Conservation (phyloP, 2,329 filamentous ascomycete genomes). For the Juglanconis oblonga region DNA sequence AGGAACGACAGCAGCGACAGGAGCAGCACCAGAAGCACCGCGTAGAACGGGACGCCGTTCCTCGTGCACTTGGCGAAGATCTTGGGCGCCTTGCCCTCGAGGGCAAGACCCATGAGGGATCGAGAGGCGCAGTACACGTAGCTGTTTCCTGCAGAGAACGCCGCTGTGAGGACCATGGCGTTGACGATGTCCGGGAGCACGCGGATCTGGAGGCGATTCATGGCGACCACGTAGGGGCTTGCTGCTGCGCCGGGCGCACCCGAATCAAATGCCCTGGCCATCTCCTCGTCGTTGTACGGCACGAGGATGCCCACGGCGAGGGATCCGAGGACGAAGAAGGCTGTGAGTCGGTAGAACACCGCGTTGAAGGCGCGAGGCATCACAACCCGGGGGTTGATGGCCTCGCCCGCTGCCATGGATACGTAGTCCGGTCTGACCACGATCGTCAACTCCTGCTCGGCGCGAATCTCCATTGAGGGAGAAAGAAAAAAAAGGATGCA, state of each 20-base stretch:
- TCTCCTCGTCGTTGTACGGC: conserved; percentile 53
- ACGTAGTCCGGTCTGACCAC: conserved; percentile 59
- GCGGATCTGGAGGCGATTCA: conserved; percentile 37
- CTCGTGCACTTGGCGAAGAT: conserved; percentile 38
- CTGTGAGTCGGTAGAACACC: conserved; percentile 69
- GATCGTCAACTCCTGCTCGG: not conserved
- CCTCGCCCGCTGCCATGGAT: conserved; percentile 52
- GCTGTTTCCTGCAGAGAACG: conserved; percentile 41
- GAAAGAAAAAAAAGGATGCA: not conserved
- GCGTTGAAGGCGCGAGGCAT: conserved; percentile 70
- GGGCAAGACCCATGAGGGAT: conserved; percentile 48
- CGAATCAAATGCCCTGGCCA: conserved; percentile 49
- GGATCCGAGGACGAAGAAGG: conserved; percentile 69
- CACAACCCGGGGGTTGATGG: conserved; percentile 61
- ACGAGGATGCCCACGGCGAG: conserved; percentile 60
- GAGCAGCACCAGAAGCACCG: conserved; percentile 30
- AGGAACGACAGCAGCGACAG: conserved; percentile 36
- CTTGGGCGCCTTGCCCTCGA: conserved; percentile 44
- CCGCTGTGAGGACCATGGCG: conserved; percentile 36
- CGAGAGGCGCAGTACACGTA: conserved; percentile 51
- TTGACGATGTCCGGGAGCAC: conserved; percentile 61
- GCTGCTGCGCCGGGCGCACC: conserved; percentile 49
- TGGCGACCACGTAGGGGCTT: conserved; percentile 42
- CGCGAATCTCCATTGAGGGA: not conserved
- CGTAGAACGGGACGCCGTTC: conserved; percentile 42